Conservation (phyloP, 345 rosid species). For the Kernera saxatilis region DNA sequence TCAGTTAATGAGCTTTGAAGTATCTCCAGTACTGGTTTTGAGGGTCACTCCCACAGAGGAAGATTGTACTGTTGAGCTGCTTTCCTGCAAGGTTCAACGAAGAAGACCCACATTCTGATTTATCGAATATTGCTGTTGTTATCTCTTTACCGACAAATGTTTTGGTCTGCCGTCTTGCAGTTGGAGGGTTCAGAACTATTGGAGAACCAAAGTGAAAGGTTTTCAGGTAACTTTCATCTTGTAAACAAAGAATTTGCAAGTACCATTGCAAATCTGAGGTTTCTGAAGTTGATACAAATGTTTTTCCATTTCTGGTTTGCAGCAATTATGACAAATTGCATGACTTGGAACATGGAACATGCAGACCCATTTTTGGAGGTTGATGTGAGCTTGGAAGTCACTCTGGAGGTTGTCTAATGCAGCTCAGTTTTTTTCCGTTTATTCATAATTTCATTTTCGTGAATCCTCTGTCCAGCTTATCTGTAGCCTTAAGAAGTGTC, state of each 20-base stretch:
- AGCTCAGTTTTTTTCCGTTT: background rate
- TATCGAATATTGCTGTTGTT: background rate
- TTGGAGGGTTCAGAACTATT: conserved; percentile 67
- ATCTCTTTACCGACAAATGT: background rate
- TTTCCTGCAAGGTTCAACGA: conserved; percentile 66
- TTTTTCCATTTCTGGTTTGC: conserved; percentile 19
- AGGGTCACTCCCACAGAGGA: conserved; percentile 51
- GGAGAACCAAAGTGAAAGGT: conserved; percentile 62
- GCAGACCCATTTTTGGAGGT: conserved; percentile 65
- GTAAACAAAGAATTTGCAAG: background rate
- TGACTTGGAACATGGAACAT: conserved; percentile 57
- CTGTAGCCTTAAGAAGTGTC: background rate
- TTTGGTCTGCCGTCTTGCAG: conserved; percentile 34
- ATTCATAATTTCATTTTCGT: background rate
- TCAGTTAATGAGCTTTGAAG: conserved; percentile 65
- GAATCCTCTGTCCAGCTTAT: background rate
- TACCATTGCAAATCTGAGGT: background rate
- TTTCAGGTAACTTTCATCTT: conserved; percentile 47
- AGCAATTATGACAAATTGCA: conserved; percentile 69
- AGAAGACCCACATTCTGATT: background rate
- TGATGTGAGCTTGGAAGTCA: conserved; percentile 56
- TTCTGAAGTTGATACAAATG: background rate
- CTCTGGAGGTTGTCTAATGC: conserved; percentile 53
- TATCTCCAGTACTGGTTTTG: conserved; percentile 62
- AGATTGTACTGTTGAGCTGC: conserved; percentile 67